Conservation (phyloP, 2,329 filamentous ascomycete genomes). For the Cadophora luteo-olivacea region DNA sequence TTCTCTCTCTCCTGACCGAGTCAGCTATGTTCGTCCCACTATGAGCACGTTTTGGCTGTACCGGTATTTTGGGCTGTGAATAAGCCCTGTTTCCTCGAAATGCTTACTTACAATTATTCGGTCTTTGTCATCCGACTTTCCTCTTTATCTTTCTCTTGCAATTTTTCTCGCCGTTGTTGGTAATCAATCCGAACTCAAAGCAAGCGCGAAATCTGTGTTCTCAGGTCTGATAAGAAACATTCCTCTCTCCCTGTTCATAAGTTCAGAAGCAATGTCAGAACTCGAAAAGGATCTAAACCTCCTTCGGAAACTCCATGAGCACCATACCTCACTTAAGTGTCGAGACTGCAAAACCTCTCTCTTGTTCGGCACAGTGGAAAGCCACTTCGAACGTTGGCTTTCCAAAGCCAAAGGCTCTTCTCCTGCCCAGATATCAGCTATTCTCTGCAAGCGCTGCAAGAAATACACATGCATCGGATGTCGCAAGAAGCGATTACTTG, state of each 20-base stretch:
- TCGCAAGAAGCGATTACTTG: background rate
- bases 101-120: too few relatives aligned
- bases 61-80: background rate
- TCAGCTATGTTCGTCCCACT: too few relatives aligned
- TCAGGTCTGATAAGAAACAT: too few relatives aligned
- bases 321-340: background rate
- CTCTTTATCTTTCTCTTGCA: too few relatives aligned
- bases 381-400: background rate
- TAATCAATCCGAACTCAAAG: background rate
- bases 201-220: background rate
- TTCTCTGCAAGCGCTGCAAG: background rate
- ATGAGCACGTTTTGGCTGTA: too few relatives aligned
- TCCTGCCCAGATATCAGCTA: background rate
- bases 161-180: too few relatives aligned
- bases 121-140: too few relatives aligned
- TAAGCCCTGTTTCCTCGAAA: background rate
- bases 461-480: background rate
- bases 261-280: background rate
- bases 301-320: background rate
- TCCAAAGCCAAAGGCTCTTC: background rate
- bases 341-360: background rate
- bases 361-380: background rate
- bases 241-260: too few relatives aligned
- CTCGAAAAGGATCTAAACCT: background rate
- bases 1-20: background rate